Base-by-base conservation (phyloP, 305 asterid species). In the Fraxinus albicans region DNA sequence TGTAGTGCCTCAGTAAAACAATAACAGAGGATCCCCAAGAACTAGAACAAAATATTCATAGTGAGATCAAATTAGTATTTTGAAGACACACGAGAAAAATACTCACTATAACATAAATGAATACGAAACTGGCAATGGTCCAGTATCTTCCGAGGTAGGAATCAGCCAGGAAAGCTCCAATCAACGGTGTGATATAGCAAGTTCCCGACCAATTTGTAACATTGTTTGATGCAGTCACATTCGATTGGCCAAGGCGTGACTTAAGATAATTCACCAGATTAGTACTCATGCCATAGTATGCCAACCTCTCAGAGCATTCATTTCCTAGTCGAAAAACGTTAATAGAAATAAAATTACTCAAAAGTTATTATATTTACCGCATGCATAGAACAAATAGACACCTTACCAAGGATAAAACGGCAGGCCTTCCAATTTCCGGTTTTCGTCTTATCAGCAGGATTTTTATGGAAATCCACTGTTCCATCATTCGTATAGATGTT, bases 161-260 rank as follows among this genome's bases (percentile, higher is more conserved):
- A 85, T 93, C 97, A 17, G 95, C 97, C 1, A 91, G 72, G 77
- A 93, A 93, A 0, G 96, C 97, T 2, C 97, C 97, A 40, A 93
- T 36, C 29, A 93, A 85, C 2, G 97, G 97, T 8, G 95, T 93
- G 75, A 90, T 36, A 34, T 93, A 93, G 84, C 97, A 93, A 1
- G 94, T 93, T 25, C 97, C 97, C 0, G 90, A 84, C 97, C 96
- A 93, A 73, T 90, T 92, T 0, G 93, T 84, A 82, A 92, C 91
- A 47, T 81, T 88, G 8, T 73, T 89, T 60, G 92, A 84, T 2
- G 90, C 87, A 34, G 83, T 27, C 34, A 82, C 88, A 50, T 47
- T 89, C 21, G 85, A 80, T 77, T 77, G 83, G 47, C 70, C 81
- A 63, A 89, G 88, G 33, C 75, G 87, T 13, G 23, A 13, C 0